These are phyloP conservation scores for Caulochytrium protostelioides DNA, from an alignment of 371 early-diverging fungal species.

Conservation along the genomic window DNA sequence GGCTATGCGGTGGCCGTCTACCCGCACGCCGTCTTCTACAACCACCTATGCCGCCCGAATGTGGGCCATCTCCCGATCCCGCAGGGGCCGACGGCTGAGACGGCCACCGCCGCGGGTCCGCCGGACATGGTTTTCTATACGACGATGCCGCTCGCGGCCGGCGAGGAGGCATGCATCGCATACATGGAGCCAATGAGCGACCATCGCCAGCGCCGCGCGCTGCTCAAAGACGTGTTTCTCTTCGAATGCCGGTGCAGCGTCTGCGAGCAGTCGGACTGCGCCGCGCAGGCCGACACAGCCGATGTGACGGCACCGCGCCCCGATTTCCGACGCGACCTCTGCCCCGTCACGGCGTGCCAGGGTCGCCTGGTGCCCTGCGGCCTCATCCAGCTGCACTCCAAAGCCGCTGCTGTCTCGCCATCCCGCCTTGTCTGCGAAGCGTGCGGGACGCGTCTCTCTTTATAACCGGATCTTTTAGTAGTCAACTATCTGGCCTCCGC, in stretches of 20 bases:
- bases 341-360: too few species aligned
- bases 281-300: too few species aligned
- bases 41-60: constrained; percentile 55
- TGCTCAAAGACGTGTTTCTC: constrained; percentile 1
- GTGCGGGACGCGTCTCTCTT: too few species aligned
- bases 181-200: constrained; percentile 25
- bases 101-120: neutral
- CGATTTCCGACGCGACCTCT: too few species aligned
- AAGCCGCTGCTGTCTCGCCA: too few species aligned
- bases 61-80: constrained; percentile 23
- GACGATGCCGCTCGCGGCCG: constrained; percentile 17
- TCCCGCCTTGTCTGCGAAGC: too few species aligned
- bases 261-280: too few species aligned
- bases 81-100: neutral
- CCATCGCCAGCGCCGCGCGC: neutral
- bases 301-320: too few species aligned
- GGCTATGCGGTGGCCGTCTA: constrained; percentile 39
- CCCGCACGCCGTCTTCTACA: constrained; percentile 50
- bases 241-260: neutral
- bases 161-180: constrained; percentile 46
- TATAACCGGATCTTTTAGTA: too few species aligned
- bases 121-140: constrained; percentile 34
- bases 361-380: too few species aligned
- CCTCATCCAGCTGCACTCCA: too few species aligned
- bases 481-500: too few species aligned